Percentiles rank a stretch among this genome's conserved stretches.
phyloP scores from a whole-genome alignment of 2,329 filamentous ascomycete species.

The Trichothecium roseum region DNA sequence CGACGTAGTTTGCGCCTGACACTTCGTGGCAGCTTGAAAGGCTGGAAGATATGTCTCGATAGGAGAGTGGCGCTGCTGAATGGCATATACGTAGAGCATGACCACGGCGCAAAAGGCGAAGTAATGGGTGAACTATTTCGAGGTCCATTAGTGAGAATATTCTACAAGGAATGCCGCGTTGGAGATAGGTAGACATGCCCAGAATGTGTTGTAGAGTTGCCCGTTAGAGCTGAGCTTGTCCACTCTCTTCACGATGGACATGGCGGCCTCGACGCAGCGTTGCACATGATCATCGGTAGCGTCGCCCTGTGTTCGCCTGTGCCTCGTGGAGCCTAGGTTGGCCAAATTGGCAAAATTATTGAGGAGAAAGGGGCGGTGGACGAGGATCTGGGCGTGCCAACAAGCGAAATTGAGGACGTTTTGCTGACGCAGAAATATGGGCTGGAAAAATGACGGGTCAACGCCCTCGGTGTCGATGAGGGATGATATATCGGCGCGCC shows the following conservation, averaged over 20 bases:
- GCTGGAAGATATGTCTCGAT: constrained; percentile 16
- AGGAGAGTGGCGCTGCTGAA: constrained; percentile 21
- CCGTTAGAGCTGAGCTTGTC: constrained; percentile 23
- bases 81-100: constrained; percentile 32
- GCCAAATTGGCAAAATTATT: constrained; percentile 19
- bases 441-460: constrained; percentile 20
- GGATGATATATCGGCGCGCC: constrained; percentile 19
- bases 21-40: constrained; percentile 26
- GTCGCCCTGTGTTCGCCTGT: constrained; percentile 9
- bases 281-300: constrained; percentile 11
- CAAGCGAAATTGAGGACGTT: constrained; percentile 29
- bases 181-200: constrained; percentile 21
- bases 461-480: constrained; percentile 27
- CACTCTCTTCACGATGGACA: constrained; percentile 25
- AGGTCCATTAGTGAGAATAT: constrained; percentile 23
- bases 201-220: constrained; percentile 26
- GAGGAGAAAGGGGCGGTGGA: constrained; percentile 25
- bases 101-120: constrained; percentile 33
- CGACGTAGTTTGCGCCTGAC: constrained; percentile 26
- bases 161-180: constrained; percentile 26
- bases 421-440: constrained; percentile 29
- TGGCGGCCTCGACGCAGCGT: constrained; percentile 25
- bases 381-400: constrained; percentile 30
- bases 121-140: constrained; percentile 33
- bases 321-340: constrained; percentile 5